These are phyloP conservation scores for Wickerhamomyces bisporus DNA, from an alignment of 805 yeast genomes.

Conservation along the genomic window DNA sequence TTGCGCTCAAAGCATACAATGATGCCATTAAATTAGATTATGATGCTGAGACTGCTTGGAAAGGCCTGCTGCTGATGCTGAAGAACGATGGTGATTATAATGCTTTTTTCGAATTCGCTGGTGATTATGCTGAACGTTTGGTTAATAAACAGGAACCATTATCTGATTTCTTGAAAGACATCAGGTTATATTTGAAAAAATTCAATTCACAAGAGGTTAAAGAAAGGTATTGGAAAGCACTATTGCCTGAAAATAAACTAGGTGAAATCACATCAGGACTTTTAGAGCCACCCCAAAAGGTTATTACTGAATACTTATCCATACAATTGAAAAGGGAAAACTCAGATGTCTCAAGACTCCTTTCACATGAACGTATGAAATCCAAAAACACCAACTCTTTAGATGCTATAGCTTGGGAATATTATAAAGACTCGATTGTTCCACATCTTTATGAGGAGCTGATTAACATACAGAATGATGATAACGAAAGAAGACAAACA, in stretches of 20 bases:
- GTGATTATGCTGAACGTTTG: conserved; percentile 38
- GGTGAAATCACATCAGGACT: conserved; percentile 47
- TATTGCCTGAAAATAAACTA: conserved; percentile 52
- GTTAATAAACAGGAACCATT: conserved; percentile 38
- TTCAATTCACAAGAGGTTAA: conserved; percentile 28
- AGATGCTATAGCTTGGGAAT: conserved; percentile 41
- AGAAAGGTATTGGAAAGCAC: conserved; percentile 42
- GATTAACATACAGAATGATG: conserved; percentile 59
- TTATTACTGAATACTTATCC: conserved; percentile 38
- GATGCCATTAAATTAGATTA: conserved; percentile 48
- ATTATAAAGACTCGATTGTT: conserved; percentile 46
- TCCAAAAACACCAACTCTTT: conserved; percentile 13
- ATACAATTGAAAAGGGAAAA: conserved; percentile 37
- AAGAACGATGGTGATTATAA: conserved; percentile 32
- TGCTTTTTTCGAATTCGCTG: conserved; percentile 42
- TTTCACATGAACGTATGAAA: conserved; percentile 45
- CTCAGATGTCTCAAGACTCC: conserved; percentile 32
- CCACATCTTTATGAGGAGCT: conserved; percentile 49
- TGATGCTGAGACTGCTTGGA: conserved; percentile 66
- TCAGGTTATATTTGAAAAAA: conserved; percentile 40
- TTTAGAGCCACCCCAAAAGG: conserved; percentile 42
- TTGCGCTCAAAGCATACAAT: conserved; percentile 40
- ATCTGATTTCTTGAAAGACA: conserved; percentile 44
- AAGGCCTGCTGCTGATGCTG: conserved; percentile 58
- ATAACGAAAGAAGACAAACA: conserved; percentile 45